Conservation (phyloP, 345 rosid species). For the Aegle marmelos region DNA sequence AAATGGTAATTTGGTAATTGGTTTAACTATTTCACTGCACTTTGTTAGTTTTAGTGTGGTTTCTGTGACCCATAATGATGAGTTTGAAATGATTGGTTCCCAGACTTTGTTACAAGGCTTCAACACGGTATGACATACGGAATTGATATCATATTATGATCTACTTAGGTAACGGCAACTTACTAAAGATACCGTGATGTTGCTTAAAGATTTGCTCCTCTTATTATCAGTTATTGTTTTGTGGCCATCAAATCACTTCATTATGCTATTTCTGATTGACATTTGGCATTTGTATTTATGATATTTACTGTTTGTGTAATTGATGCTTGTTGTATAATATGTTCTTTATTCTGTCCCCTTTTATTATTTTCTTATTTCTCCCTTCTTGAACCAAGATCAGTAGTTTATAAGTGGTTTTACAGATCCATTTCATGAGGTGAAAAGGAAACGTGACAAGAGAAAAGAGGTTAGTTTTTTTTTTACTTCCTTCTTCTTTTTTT, state of each 20-base stretch:
- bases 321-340: background rate
- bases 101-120: slow-evolving; percentile 14
- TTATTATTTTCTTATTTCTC: background rate
- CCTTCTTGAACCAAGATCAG: slow-evolving; percentile 15
- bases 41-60: background rate
- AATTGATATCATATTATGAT: background rate
- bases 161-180: background rate
- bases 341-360: background rate
- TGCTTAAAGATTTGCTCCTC: background rate
- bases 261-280: background rate
- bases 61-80: background rate
- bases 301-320: background rate
- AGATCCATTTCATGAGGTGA: slow-evolving; percentile 91
- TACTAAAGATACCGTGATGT: background rate
- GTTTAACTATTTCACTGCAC: background rate
- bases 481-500: too few relatives aligned
- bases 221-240: background rate
- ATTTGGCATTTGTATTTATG: background rate
- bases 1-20: background rate
- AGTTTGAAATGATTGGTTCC: background rate
- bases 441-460: slow-evolving; percentile 70
- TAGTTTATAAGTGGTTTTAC: slow-evolving; percentile 31
- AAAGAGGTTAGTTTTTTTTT: slow-evolving; percentile 56
- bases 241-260: background rate
- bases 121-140: background rate